These are phyloP conservation scores for grape (Vitis vinifera) DNA, from an alignment of 164 flowering plant species.

Conservation along the genomic window DNA sequence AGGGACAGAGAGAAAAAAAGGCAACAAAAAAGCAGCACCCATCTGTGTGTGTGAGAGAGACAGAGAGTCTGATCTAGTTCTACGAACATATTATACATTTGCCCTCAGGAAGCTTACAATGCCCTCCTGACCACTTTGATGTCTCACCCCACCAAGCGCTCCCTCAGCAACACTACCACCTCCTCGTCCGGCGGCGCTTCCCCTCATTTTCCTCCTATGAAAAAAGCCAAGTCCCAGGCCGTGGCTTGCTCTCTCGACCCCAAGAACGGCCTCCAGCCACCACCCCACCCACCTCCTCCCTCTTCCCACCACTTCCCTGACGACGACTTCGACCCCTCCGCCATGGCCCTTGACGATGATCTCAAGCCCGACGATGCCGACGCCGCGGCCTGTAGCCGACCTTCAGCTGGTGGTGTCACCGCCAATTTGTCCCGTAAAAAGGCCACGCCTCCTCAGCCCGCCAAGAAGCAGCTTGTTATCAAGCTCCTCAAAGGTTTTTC, in stretches of 20 bases:
- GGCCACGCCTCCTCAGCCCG: slow-evolving; percentile 87
- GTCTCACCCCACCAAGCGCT: slow-evolving; percentile 51
- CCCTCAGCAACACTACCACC: slow-evolving; percentile 21
- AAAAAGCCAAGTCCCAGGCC: slow-evolving; percentile 76
- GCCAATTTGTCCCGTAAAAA: slow-evolving; percentile 86
- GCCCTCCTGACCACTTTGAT: slow-evolving; percentile 33
- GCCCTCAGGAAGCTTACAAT: slow-evolving; percentile 9
- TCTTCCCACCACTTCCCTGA: slow-evolving; percentile 4
- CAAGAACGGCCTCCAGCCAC: slow-evolving; percentile 51
- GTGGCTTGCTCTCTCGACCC: slow-evolving; percentile 40
- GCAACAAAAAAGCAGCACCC: too few species aligned
- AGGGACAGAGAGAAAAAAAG: too few species aligned
- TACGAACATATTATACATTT: too few species aligned
- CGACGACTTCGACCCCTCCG: slow-evolving; percentile 32
- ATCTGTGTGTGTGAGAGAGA: too few species aligned
- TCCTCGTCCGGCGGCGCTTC: slow-evolving; percentile 16
- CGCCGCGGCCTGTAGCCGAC: slow-evolving; percentile 16
- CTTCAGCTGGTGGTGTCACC: slow-evolving; percentile 37
- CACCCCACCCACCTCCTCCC: slow-evolving; percentile 14
- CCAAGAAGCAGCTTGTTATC: slow-evolving; percentile 88
- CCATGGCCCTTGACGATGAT: slow-evolving; percentile 63
- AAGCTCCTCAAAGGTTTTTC: slow-evolving; percentile 71
- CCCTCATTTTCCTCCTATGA: slow-evolving; percentile 49
- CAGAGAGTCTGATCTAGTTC: too few species aligned
- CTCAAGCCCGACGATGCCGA: slow-evolving; percentile 30